Evolutionary conservation across 768 basidiomycete species (phyloP), one percentile per base, ranked within the genome.

Genomic region (Lactifluus echinatus): DNA sequence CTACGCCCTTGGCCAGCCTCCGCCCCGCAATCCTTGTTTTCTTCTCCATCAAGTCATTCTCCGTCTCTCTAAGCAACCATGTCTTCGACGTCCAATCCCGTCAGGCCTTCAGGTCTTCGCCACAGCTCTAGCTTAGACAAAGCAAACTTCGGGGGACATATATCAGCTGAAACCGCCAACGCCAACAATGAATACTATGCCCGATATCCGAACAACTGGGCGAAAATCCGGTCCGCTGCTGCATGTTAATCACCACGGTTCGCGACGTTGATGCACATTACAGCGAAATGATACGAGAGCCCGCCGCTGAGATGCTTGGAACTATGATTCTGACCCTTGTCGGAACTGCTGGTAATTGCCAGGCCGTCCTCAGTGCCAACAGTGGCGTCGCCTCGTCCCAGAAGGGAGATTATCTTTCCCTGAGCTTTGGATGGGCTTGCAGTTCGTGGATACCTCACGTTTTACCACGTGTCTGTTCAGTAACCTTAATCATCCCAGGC

Each of bases 401-500:
- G n/a, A 66, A 63, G 50, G 67, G 67, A 6, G 67, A 63, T 21
- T 54, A 43, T 14, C 39, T 63, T 15, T 66, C 65, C 8, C 7
- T 63, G 21, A 36, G 48, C 47, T 10, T 66, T 40, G 65, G 64
- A 58, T 66, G 65, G 65, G 65, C 64, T 29, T 57, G 55, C 40
- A 49, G 65, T 66, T 36, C 10, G 64, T 64, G 19, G 17, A 44
- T 19, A 23, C 11, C 23, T 34, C 5, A 23, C 23, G 1, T 50
- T 23, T 8, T 5, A 34, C 39, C 8, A 4, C 17, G 21, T 10
- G 12, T 15, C 28, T 52, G 24, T 17, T 36, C 24, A 8, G 23
- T 14, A 26, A 50, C 37, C n/a, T 48, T 62, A 66, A 39, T 42
- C 24, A 50, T 42, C 21, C n/a, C 49, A 76, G 75, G 84, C 24